Percentiles rank a stretch among this genome's conserved stretches.
Evolutionary conservation across 352 stramenopile genomes (phyloP).

Genomic region (Globisporangium canariense): DNA sequence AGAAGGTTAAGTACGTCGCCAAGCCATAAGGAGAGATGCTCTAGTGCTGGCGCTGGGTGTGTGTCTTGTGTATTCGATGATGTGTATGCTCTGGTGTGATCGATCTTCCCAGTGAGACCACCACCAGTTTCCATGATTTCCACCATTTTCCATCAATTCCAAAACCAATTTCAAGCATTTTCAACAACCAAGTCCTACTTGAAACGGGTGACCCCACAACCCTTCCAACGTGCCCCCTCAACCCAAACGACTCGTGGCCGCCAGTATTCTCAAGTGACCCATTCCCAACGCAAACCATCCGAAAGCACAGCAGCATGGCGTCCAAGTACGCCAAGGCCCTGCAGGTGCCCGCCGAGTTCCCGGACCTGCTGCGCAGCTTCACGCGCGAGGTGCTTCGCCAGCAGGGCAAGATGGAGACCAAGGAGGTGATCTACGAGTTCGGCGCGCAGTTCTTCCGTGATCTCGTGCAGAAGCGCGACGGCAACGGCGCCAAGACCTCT

Average conservation of each 20-base stretch:
- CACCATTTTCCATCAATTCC: neutral
- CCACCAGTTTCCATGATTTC: neutral
- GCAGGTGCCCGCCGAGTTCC: constrained; percentile 68
- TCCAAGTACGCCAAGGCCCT: constrained; percentile 85
- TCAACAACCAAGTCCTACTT: too few species aligned
- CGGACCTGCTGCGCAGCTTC: constrained; percentile 70
- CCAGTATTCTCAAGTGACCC: neutral
- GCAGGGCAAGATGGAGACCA: constrained; percentile 79
- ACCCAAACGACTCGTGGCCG: neutral
- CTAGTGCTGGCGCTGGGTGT: neutral
- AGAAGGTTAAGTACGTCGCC: constrained; percentile 8
- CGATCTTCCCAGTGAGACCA: neutral
- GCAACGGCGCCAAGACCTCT: constrained; percentile 14
- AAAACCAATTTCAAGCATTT: neutral
- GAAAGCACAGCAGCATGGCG: constrained; percentile 36
- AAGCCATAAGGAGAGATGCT: neutral
- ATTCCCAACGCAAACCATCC: neutral
- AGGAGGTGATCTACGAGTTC: constrained; percentile 78
- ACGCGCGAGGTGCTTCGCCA: constrained; percentile 77
- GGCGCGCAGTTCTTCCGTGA: constrained; percentile 71
- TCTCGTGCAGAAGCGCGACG: constrained; percentile 39
- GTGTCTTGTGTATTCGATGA: neutral
- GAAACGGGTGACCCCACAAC: neutral
- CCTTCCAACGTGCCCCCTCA: neutral
- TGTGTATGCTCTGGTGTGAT: neutral